Percentiles rank a stretch among this genome's conserved stretches.
Conservation (phyloP, 306 rosid genomes). For the Psophocarpus tetragonolobus region DNA sequence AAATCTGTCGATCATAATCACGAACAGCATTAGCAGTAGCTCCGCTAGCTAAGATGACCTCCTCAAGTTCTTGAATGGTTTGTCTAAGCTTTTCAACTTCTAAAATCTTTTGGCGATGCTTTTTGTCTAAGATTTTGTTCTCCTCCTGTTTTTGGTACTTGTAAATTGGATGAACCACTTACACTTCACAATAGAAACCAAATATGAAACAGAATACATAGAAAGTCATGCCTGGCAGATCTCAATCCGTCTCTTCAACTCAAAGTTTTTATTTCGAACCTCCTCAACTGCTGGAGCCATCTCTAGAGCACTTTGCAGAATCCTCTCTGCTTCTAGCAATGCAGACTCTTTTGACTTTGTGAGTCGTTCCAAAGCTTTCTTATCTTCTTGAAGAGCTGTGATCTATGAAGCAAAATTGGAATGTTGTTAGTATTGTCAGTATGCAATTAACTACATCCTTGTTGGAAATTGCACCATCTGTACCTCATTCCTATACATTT, state of each 20-base stretch:
- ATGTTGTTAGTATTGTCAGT: neutral
- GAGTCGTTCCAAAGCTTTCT: slow-evolving; percentile 77
- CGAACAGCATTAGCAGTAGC: slow-evolving; percentile 72
- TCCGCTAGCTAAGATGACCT: slow-evolving; percentile 70
- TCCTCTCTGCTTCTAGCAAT: slow-evolving; percentile 82
- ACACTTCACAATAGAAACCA: slow-evolving; percentile 5
- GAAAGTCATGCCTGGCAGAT: slow-evolving; percentile 72
- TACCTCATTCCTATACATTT: slow-evolving; percentile 79
- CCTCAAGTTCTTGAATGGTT: slow-evolving; percentile 85
- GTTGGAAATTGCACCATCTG: neutral
- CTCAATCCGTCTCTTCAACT: slow-evolving; percentile 89
- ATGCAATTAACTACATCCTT: neutral
- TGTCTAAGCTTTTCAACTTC: slow-evolving; percentile 90
- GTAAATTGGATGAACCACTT: slow-evolving; percentile 22
- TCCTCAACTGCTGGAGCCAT: slow-evolving; percentile 84
- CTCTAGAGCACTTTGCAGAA: slow-evolving; percentile 68
- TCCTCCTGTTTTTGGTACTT: slow-evolving; percentile 68
- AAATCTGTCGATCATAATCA: slow-evolving; percentile 67
- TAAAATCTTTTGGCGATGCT: slow-evolving; percentile 71
- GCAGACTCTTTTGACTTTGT: slow-evolving; percentile 79
- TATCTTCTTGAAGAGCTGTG: slow-evolving; percentile 74
- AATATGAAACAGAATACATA: neutral
- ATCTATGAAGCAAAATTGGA: slow-evolving; percentile 52
- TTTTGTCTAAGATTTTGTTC: slow-evolving; percentile 79
- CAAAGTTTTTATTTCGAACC: slow-evolving; percentile 81